Conservation (phyloP, 108 stramenopile species). For the Pseudonitzschia delicatissima region DNA sequence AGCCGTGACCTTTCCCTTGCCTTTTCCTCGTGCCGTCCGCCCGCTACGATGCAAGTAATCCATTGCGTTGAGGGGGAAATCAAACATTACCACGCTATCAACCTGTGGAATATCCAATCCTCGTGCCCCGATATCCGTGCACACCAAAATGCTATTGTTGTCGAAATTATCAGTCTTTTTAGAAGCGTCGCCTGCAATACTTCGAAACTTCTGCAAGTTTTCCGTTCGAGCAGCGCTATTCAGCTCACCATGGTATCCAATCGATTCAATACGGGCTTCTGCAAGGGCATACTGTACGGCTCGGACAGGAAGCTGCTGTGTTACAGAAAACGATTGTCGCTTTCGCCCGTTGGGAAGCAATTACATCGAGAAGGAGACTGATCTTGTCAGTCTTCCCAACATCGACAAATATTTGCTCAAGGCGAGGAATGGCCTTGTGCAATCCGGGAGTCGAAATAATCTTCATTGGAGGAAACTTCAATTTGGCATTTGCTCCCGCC, state of each 20-base stretch:
- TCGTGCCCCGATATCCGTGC: conserved; percentile 87
- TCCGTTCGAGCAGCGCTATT: conserved; percentile 50
- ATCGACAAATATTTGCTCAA: conserved; percentile 90
- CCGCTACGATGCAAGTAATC: conserved; percentile 90
- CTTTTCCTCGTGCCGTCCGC: conserved; percentile 81
- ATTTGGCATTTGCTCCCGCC: conserved; percentile 21
- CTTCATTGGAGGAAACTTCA: conserved; percentile 64
- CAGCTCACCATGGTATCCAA: conserved; percentile 85
- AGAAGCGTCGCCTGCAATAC: conserved; percentile 31
- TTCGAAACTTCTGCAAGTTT: conserved; percentile 54
- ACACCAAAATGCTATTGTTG: conserved; percentile 56
- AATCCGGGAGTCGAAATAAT: conserved; percentile 84
- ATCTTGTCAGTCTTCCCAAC: conserved; percentile 90
- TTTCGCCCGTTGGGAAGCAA: conserved; percentile 30
- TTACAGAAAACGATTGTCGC: conserved; percentile 93
- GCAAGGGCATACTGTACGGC: conserved; percentile 77
- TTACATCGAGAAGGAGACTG: conserved; percentile 71
- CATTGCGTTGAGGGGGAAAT: conserved; percentile 88
- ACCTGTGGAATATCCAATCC: conserved; percentile 89
- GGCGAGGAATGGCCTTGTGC: conserved; percentile 86
- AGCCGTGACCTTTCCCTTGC: conserved; percentile 80
- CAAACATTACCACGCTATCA: conserved; percentile 90
- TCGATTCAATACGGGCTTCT: conserved; percentile 59
- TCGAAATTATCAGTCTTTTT: conserved; percentile 18
- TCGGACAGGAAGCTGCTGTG: conserved; percentile 70